These are phyloP conservation scores for Arthrobotrys entomopaga DNA, from an alignment of 2,329 filamentous ascomycete genomes.

Conservation along the genomic window DNA sequence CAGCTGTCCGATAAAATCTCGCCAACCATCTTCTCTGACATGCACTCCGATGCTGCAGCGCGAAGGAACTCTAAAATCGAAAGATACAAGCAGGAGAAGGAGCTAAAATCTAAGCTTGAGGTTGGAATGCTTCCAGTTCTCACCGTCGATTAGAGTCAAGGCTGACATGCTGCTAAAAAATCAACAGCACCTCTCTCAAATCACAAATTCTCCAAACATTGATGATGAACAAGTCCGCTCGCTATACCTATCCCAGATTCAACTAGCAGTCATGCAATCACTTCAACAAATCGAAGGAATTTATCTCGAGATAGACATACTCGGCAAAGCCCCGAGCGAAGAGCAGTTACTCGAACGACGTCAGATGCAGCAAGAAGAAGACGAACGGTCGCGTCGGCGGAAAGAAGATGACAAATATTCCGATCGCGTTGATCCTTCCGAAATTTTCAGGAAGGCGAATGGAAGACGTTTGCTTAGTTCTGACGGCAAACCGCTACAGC, in stretches of 20 bases:
- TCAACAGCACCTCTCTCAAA: slow-evolving; percentile 29
- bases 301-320: slow-evolving; percentile 82
- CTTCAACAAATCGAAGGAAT: slow-evolving; percentile 90
- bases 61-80: slow-evolving; percentile 85
- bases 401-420: slow-evolving; percentile 68
- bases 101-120: slow-evolving; percentile 83
- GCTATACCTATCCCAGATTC: slow-evolving; percentile 79
- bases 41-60: slow-evolving; percentile 68
- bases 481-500: slow-evolving; percentile 84
- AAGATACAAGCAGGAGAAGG: slow-evolving; percentile 85
- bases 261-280: slow-evolving; percentile 78
- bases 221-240: slow-evolving; percentile 87
- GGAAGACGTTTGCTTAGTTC: slow-evolving; percentile 78
- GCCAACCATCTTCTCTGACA: slow-evolving; percentile 34
- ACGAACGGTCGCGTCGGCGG: slow-evolving; percentile 66
- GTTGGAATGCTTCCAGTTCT: slow-evolving; percentile 61
- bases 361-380: slow-evolving; percentile 61
- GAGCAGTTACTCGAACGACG: slow-evolving; percentile 61
- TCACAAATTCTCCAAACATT: slow-evolving; percentile 66
- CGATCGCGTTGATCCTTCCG: slow-evolving; percentile 76
- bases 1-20: slow-evolving; percentile 32
- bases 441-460: slow-evolving; percentile 64
- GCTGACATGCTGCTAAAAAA: not conserved
- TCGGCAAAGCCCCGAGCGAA: slow-evolving; percentile 75
- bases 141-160: not conserved